phyloP scores from a whole-genome alignment of 805 yeast genomes.

The Candida morakotiae region DNA sequence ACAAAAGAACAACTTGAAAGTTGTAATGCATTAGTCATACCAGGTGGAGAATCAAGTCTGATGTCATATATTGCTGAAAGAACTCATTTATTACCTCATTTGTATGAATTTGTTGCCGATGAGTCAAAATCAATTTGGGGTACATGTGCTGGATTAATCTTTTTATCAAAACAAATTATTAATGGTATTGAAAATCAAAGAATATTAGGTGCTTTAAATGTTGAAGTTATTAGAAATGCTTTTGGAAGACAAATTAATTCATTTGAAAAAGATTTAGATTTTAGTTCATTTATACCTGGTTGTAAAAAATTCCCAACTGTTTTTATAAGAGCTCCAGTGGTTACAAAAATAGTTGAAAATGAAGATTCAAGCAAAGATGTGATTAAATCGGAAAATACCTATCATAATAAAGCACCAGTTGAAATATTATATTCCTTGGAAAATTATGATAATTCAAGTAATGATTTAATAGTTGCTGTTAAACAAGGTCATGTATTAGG shows the following conservation, averaged over 20 bases:
- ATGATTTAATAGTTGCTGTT: slow-evolving; percentile 61
- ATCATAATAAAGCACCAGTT: slow-evolving; percentile 26
- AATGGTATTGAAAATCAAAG: slow-evolving; percentile 53
- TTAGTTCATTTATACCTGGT: slow-evolving; percentile 38
- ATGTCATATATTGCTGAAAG: slow-evolving; percentile 71
- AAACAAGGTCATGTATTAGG: slow-evolving; percentile 64
- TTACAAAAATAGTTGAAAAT: slow-evolving; percentile 22
- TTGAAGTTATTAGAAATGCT: slow-evolving; percentile 65
- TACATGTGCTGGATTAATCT: slow-evolving; percentile 79
- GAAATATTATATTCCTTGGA: slow-evolving; percentile 38
- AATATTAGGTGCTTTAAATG: slow-evolving; percentile 60
- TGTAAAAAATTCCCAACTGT: slow-evolving; percentile 41
- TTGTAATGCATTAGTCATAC: slow-evolving; percentile 63
- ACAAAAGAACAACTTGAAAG: slow-evolving; percentile 44
- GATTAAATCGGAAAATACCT: slow-evolving; percentile 18
- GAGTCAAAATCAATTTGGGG: slow-evolving; percentile 67
- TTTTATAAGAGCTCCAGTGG: slow-evolving; percentile 77
- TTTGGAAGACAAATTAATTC: slow-evolving; percentile 77
- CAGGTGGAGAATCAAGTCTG: slow-evolving; percentile 70
- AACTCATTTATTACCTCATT: slow-evolving; percentile 51
- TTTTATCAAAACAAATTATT: slow-evolving; percentile 51
- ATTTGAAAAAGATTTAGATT: slow-evolving; percentile 47
- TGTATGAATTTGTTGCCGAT: slow-evolving; percentile 46
- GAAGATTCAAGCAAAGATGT: slow-evolving; percentile 11
- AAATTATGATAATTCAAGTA: slow-evolving; percentile 13